A percentile compares a stretch with the other conserved stretches of the same genome.
These are phyloP conservation scores for Pseudocercospora eumusae DNA, from an alignment of 2,329 filamentous ascomycete species.

Conservation along the genomic window DNA sequence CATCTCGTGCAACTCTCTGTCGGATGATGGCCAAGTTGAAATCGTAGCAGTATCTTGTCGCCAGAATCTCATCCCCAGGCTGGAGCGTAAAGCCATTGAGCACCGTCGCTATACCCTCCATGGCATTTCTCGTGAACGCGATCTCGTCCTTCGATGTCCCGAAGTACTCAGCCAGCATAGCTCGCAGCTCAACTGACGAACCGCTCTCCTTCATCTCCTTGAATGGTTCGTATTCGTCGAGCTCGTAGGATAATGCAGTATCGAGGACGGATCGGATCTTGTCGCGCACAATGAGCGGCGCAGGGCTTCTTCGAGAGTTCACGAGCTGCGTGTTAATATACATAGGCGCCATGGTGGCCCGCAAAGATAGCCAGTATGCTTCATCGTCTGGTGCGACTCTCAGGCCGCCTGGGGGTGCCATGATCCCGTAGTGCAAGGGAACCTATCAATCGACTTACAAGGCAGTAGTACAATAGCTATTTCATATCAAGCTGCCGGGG, in stretches of 20 bases:
- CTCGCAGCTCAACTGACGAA: not conserved
- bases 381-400: not conserved
- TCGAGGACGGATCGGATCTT: conserved; percentile 3
- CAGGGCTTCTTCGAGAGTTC: conserved; percentile 2
- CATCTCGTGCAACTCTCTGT: conserved; percentile 7
- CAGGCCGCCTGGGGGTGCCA: not conserved
- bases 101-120: conserved; percentile 5
- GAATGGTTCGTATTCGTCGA: conserved; percentile 2
- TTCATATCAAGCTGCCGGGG: not conserved
- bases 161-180: conserved; percentile 3
- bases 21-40: conserved; percentile 5
- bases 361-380: conserved; percentile 2
- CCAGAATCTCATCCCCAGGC: not conserved
- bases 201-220: conserved; percentile 8
- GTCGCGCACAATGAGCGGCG: not conserved
- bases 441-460: not conserved
- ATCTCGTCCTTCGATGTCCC: not conserved
- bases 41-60: conserved; percentile 3
- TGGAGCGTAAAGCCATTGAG: not conserved
- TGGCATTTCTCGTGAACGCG: conserved; percentile 3
- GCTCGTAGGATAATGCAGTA: not conserved
- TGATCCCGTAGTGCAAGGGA: not conserved
- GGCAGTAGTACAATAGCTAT: not conserved
- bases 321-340: conserved; percentile 7
- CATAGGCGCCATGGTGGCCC: not conserved